A percentile compares a stretch with the other conserved stretches of the same genome.
phyloP scores from a whole-genome alignment of 164 flowering plant genomes.

The Santalum album region DNA sequence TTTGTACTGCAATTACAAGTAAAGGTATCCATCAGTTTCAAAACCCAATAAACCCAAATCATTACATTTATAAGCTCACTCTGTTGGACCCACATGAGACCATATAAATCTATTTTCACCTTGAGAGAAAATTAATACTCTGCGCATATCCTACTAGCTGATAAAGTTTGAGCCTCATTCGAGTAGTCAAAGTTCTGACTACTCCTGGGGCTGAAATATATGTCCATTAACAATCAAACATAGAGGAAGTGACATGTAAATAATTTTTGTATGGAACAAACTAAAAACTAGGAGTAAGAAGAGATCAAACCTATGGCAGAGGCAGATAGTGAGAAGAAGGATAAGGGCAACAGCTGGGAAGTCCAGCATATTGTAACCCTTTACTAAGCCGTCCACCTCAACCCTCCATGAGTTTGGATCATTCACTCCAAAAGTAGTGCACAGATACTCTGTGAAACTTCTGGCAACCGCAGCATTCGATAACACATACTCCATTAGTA shows the following conservation, averaged over 20 bases:
- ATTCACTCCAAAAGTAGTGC: slow-evolving; percentile 36
- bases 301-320: slow-evolving; percentile 58
- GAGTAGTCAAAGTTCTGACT: too few relatives aligned
- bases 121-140: too few relatives aligned
- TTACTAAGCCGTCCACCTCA: slow-evolving; percentile 36
- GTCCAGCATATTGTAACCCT: slow-evolving; percentile 61
- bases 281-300: too few relatives aligned
- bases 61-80: too few relatives aligned
- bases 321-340: slow-evolving; percentile 58
- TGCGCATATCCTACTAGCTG: too few relatives aligned
- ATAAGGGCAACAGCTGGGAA: slow-evolving; percentile 65
- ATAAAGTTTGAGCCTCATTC: too few relatives aligned
- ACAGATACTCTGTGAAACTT: slow-evolving; percentile 60
- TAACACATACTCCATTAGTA: slow-evolving; percentile 79
- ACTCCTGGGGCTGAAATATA: too few relatives aligned
- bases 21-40: slow-evolving; percentile 8
- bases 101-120: too few relatives aligned
- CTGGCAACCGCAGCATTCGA: slow-evolving; percentile 81
- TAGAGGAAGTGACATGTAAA: too few relatives aligned
- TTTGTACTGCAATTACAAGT: slow-evolving; percentile 57
- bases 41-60: neutral
- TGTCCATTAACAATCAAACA: too few relatives aligned
- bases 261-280: too few relatives aligned
- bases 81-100: too few relatives aligned
- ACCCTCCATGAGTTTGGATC: slow-evolving; percentile 55